Evolutionary conservation across 345 rosid species (phyloP).

Genomic region (Populus simonii): DNA sequence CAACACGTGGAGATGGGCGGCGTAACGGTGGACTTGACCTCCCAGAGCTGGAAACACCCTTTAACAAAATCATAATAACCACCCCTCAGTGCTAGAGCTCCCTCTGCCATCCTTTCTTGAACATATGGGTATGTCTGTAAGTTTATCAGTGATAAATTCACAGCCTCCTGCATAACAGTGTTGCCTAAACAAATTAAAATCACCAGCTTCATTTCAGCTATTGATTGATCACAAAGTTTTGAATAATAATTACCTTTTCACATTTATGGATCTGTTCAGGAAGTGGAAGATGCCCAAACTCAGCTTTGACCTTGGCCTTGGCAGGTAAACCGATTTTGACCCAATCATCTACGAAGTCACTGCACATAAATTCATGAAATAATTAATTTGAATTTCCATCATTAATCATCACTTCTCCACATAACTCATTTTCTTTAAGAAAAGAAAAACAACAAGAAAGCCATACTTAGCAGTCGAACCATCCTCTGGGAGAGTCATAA

Average conservation of each 20-base stretch:
- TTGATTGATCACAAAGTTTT: too few species aligned
- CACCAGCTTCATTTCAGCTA: not conserved
- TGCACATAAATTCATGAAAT: conserved; percentile 3
- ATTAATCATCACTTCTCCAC: not conserved
- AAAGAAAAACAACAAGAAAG: not conserved
- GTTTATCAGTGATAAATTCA: conserved; percentile 25
- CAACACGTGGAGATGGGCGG: not conserved
- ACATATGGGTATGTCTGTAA: conserved; percentile 28
- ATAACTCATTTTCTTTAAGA: too few species aligned
- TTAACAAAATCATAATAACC: conserved; percentile 22
- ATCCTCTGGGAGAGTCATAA: conserved; percentile 16
- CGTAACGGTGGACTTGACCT: not conserved
- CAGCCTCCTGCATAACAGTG: conserved; percentile 26
- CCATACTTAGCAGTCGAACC: conserved; percentile 16
- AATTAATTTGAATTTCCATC: not conserved
- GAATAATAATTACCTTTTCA: conserved; percentile 13
- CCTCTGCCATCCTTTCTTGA: conserved; percentile 3
- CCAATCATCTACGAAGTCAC: conserved; percentile 36
- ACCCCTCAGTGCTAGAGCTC: conserved; percentile 16
- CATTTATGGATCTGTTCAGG: conserved; percentile 3
- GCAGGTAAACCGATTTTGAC: conserved; percentile 29
- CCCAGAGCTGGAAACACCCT: conserved; percentile 26
- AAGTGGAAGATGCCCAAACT: not conserved
- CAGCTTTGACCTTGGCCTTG: conserved; percentile 23
- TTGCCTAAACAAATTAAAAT: too few species aligned